Base-by-base conservation (phyloP, 331 rosid species). In the Pyracantha coccinea region DNA sequence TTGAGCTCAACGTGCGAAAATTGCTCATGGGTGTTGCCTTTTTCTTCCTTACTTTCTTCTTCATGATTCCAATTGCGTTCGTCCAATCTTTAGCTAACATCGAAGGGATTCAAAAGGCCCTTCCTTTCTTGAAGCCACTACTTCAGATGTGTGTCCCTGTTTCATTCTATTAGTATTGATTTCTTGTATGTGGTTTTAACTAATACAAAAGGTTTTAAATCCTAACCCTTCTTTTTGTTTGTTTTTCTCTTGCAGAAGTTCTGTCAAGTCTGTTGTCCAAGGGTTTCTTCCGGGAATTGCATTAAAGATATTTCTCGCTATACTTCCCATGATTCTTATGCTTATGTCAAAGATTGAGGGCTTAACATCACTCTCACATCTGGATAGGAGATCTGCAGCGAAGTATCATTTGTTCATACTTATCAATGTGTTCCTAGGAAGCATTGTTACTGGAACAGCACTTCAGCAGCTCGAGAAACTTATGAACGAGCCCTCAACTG, bases 11-110 rank as follows among this genome's bases (percentile, higher is more conserved):
- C 17, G 24, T 94, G 55, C 84, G 98, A 68, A 94, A 81, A 77
- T 77, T 91, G 80, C 81, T 94, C 79, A 86, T 84, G 81, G 63
- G 63, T 27, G 80, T 91, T 68, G 41, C 84, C 69, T 41, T 88
- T 29, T 91, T 91, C 69, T 77, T 88, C 78, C 90, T 94, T 16
- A 88, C 80, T 63, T 91, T 91, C 85, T 94, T 76, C 86, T 94
- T 86, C n/a, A 91, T 94, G 97, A 87, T 94, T 72, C 98, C 98
- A 4, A 91, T 94, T 75, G 96, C 96, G 17, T 79, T 94, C 10
- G 98, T 94, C 78, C 98, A 91, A 79, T 89, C 97, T 73, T 82
- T 94, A 52, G 98, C 98, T 78, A 94, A 91, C 86, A 88, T 94
- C 61, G 97, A 90, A 72, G 66, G 86, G 17, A 91, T 94, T 62